These are phyloP conservation scores for Colletotrichum sp. DNA, from an alignment of 2,329 filamentous ascomycete genomes.

Conservation along the genomic window DNA sequence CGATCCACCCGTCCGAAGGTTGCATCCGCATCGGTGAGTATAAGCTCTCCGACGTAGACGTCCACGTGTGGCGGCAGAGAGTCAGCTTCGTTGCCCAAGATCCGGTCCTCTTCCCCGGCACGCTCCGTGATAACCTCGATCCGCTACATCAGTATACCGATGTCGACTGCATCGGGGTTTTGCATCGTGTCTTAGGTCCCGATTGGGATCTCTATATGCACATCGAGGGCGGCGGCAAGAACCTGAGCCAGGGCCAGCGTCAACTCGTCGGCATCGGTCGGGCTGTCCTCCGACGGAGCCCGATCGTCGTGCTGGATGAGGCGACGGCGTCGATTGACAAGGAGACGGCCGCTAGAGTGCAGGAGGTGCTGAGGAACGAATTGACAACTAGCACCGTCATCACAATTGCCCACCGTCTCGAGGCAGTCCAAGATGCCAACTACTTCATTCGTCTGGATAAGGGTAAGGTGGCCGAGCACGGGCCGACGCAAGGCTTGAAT, in stretches of 20 bases:
- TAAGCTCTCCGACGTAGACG: slow-evolving; percentile 58
- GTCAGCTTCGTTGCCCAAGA: slow-evolving; percentile 71
- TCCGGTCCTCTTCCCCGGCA: slow-evolving; percentile 65
- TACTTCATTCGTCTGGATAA: slow-evolving; percentile 59
- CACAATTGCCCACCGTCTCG: slow-evolving; percentile 69
- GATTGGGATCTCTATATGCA: slow-evolving; percentile 53
- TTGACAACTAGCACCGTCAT: slow-evolving; percentile 64
- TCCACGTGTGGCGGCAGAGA: slow-evolving; percentile 59
- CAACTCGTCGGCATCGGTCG: slow-evolving; percentile 67
- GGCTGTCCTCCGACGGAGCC: slow-evolving; percentile 64
- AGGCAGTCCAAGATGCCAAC: slow-evolving; percentile 64
- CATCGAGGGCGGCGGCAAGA: slow-evolving; percentile 65
- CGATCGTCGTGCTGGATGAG: slow-evolving; percentile 68
- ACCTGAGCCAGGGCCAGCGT: slow-evolving; percentile 66
- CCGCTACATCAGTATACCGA: slow-evolving; percentile 65
- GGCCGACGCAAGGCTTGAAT: slow-evolving; percentile 35
- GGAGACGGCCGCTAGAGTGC: slow-evolving; percentile 62
- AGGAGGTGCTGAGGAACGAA: slow-evolving; percentile 61
- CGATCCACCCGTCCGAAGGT: slow-evolving; percentile 56
- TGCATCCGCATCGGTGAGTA: slow-evolving; percentile 59
- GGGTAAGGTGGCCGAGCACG: slow-evolving; percentile 55
- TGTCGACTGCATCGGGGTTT: slow-evolving; percentile 51
- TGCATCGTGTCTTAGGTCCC: slow-evolving; percentile 64
- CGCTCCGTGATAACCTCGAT: slow-evolving; percentile 70
- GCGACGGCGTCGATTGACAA: slow-evolving; percentile 69